Evolutionary conservation across 169 alveolate genomes (phyloP).

Genomic region (Plasmodium gaboni): DNA sequence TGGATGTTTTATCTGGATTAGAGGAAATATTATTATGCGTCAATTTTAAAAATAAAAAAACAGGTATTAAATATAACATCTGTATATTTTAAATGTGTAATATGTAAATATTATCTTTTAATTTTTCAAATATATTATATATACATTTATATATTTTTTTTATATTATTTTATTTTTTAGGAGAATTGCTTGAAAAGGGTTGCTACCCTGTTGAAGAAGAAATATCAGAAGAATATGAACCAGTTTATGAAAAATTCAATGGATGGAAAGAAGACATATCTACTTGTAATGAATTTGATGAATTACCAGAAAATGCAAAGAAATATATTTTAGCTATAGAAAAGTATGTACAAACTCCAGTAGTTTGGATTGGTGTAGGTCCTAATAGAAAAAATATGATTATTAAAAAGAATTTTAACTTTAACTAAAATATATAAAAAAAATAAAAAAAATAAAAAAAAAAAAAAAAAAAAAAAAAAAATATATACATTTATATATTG

Average conservation of each 20-base stretch:
- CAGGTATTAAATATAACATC: conserved; percentile 71
- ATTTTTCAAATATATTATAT: neutral
- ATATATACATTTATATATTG: neutral
- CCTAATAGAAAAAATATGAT: conserved; percentile 90
- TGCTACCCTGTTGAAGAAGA: conserved; percentile 90
- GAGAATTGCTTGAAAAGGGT: conserved; percentile 80
- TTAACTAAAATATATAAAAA: neutral
- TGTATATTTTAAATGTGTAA: neutral
- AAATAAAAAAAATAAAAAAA: too few species aligned
- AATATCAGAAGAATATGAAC: conserved; percentile 87
- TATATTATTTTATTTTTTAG: conserved; percentile 34
- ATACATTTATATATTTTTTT: neutral
- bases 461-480: neutral
- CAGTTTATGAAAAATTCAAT: conserved; percentile 88
- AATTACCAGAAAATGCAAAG: conserved; percentile 90
- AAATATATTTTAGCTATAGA: conserved; percentile 89
- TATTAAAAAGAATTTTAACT: conserved; percentile 17
- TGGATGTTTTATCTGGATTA: conserved; percentile 94
- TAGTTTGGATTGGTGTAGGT: conserved; percentile 94
- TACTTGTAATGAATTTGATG: conserved; percentile 82
- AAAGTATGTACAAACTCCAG: conserved; percentile 85
- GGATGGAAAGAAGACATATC: conserved; percentile 94
- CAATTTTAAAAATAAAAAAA: conserved; percentile 79
- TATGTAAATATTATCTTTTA: neutral
- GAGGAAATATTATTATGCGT: conserved; percentile 89